Evolutionary conservation across 2,329 filamentous ascomycete species (phyloP), one percentile per base, ranked within the genome.

Genomic region (Curvularia lunata): DNA sequence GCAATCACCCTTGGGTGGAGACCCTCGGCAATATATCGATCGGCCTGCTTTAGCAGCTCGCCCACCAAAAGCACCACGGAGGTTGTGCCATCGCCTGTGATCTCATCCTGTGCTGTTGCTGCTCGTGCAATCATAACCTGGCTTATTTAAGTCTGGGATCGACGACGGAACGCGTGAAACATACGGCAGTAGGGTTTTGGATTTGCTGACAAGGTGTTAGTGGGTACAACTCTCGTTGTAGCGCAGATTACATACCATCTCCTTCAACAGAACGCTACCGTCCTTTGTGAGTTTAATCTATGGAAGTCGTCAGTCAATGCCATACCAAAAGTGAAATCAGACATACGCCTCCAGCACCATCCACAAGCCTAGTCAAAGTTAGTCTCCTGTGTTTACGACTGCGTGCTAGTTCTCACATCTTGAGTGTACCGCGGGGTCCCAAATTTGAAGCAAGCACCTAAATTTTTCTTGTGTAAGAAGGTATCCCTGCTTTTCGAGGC

Each of bases 201-300:
- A 98, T 98, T 87, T 98, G 93, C 82, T 84, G 59, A 9, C 27
- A 23, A 23, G 18, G 9, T 27, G 56, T 70, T 55, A 70, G 65
- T 48, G 19, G 37, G 43, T 47, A 30, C 27, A 27, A 25, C n/a
- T 38, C n/a, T 13, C 42, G 9, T 19, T 32, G 27, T 5, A 18
- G 23, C 27, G 48, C 58, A 25, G 54, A 64, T 41, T 41, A 74
- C 79, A 54, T 69, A 85, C 80, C 86, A 88, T 88, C 75, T 88
- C 86, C 71, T 85, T 84, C 70, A 89, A 73, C 66, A 89, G 83
- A 60, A 98, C 94, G 74, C 96, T 97, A 76, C 95, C 95, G 81
- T 99, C 95, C 80, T 99, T 99, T 70, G 95, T 99, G 77, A 99
- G 86, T 83, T 99, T 99, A 83, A 99, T 99, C 87, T 95, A 69